These are phyloP conservation scores for Blastobotrys proliferans DNA, from an alignment of 1,139 yeast genomes.

Conservation along the genomic window DNA sequence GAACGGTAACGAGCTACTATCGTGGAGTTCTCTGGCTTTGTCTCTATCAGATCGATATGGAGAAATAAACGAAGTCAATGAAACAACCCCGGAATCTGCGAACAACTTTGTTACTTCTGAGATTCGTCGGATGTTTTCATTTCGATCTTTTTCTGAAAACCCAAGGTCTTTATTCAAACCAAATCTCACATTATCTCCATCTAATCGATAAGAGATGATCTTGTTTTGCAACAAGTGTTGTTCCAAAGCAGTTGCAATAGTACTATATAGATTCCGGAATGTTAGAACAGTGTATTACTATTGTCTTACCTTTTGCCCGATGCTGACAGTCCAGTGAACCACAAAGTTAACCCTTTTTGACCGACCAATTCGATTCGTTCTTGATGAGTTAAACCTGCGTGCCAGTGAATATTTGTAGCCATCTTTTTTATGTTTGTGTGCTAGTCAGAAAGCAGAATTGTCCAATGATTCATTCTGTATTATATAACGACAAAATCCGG, in stretches of 20 bases:
- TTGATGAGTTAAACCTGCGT: conserved; percentile 75
- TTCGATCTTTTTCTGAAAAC: conserved; percentile 84
- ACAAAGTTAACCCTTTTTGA: conserved; percentile 84
- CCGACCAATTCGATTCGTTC: conserved; percentile 70
- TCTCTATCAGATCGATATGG: conserved; percentile 85
- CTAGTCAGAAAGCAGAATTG: too few species aligned
- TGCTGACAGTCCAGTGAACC: conserved; percentile 95
- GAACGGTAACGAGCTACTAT: conserved; percentile 69
- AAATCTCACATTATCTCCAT: conserved; percentile 91
- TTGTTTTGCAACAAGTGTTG: conserved; percentile 62
- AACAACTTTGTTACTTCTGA: conserved; percentile 90
- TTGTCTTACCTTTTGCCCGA: conserved; percentile 62
- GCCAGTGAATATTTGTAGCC: conserved; percentile 98
- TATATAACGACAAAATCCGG: too few species aligned
- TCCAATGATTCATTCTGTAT: too few species aligned
- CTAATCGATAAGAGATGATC: conserved; percentile 76
- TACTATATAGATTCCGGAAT: conserved; percentile 37
- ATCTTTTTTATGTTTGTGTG: conserved; percentile 37
- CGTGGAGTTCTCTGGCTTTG: conserved; percentile 79
- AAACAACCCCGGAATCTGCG: conserved; percentile 81
- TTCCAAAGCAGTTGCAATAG: conserved; percentile 93
- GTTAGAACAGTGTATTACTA: not conserved
- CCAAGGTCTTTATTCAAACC: conserved; percentile 95
- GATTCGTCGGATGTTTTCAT: conserved; percentile 90
- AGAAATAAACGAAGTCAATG: conserved; percentile 86